These are phyloP conservation scores for Megacollybia marginata DNA, from an alignment of 768 basidiomycete genomes.

Conservation along the genomic window DNA sequence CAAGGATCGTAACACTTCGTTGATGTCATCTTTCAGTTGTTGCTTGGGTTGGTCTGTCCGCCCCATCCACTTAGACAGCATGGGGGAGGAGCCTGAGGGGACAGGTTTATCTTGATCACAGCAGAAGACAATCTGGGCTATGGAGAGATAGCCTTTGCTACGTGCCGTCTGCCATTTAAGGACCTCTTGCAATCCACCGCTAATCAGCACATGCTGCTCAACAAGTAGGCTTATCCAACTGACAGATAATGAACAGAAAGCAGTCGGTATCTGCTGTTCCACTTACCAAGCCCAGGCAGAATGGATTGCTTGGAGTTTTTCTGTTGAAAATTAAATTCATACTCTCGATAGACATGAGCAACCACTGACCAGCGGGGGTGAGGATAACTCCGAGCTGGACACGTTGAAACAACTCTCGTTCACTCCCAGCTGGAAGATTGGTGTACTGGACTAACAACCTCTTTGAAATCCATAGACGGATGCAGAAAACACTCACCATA, in stretches of 20 bases:
- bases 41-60: conserved; percentile 23
- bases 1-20: conserved; percentile 44
- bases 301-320: conserved; percentile 74
- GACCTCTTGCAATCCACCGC: conserved; percentile 48
- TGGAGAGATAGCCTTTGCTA: conserved; percentile 69
- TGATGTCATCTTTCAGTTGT: conserved; percentile 47
- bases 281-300: conserved; percentile 33
- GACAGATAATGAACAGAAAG: not conserved
- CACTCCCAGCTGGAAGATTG: conserved; percentile 41
- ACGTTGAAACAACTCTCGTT: conserved; percentile 77
- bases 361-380: conserved; percentile 57
- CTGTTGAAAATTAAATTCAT: conserved; percentile 22
- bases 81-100: no score
- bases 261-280: no score
- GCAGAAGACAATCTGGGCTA: conserved; percentile 64
- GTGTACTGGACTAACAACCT: conserved; percentile 56
- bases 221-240: conserved; percentile 57
- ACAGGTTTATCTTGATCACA: conserved; percentile 29
- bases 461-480: not conserved
- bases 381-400: conserved; percentile 77
- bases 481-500: conserved; percentile 37
- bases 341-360: not conserved
- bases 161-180: conserved; percentile 62
- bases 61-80: not conserved
- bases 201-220: conserved; percentile 44